A percentile compares a stretch with the other conserved stretches of the same genome.
These are phyloP conservation scores for Claviceps spartinae DNA, from an alignment of 2,329 filamentous ascomycete species.

Conservation along the genomic window DNA sequence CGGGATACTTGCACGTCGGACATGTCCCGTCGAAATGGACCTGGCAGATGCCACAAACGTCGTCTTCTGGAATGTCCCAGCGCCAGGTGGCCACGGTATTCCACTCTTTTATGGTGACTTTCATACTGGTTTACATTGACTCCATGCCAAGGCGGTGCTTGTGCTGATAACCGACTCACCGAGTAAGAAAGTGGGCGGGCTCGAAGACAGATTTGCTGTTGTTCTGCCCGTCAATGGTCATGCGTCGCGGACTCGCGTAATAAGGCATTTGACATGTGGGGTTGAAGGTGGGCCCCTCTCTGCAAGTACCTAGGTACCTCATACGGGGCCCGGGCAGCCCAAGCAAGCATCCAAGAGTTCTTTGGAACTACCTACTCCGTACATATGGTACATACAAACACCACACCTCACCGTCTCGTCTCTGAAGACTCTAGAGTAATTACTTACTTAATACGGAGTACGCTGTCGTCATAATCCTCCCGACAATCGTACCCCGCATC, in stretches of 20 bases:
- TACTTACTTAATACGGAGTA: too few relatives aligned
- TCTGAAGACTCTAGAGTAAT: background rate
- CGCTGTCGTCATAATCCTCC: constrained; percentile 1
- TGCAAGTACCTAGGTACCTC: background rate
- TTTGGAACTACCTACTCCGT: background rate
- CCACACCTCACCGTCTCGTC: background rate
- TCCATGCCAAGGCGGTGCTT: too few relatives aligned
- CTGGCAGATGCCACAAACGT: constrained; percentile 96
- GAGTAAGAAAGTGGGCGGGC: background rate
- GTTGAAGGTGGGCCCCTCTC: background rate
- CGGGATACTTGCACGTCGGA: constrained; percentile 94
- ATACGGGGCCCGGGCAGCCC: too few relatives aligned
- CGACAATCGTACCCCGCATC: background rate
- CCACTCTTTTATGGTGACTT: constrained; percentile 89
- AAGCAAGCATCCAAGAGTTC: background rate
- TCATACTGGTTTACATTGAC: constrained; percentile 44
- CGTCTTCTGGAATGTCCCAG: constrained; percentile 94
- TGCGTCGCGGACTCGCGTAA: background rate
- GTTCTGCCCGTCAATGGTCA: background rate
- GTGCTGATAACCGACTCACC: background rate
- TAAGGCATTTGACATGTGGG: background rate
- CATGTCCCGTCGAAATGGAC: constrained; percentile 97
- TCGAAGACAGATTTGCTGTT: background rate
- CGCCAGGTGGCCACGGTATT: constrained; percentile 91
- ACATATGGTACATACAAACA: background rate